A percentile compares a stretch with the other conserved stretches of the same genome.
phyloP scores from a whole-genome alignment of 2,329 filamentous ascomycete species.

The Geosmithia putterillii region DNA sequence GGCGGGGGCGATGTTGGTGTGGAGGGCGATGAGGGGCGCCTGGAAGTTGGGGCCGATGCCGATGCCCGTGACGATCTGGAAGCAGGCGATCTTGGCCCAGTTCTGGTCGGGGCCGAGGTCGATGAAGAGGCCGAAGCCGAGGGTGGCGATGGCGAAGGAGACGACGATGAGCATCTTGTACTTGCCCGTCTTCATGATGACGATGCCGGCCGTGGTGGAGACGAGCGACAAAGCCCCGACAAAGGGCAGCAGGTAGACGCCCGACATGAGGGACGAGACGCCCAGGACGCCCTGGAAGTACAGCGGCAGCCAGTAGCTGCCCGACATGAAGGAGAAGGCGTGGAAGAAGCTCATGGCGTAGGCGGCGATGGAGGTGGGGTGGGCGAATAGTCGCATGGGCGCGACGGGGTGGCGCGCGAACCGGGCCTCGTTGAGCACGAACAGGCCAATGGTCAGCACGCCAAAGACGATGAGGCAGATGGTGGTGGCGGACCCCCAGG shows the following conservation, averaged over 20 bases:
- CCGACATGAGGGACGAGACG: slow-evolving; percentile 55
- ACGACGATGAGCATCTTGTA: slow-evolving; percentile 49
- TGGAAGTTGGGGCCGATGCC: slow-evolving; percentile 61
- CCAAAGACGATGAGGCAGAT: slow-evolving; percentile 72
- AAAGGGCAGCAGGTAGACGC: slow-evolving; percentile 62
- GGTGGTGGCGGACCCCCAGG: slow-evolving; percentile 65
- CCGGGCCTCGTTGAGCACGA: slow-evolving; percentile 61
- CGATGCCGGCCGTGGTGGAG: slow-evolving; percentile 43
- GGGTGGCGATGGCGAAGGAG: slow-evolving; percentile 44
- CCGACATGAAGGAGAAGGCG: slow-evolving; percentile 65
- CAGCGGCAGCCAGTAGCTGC: slow-evolving; percentile 69
- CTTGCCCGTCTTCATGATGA: slow-evolving; percentile 51
- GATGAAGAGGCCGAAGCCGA: slow-evolving; percentile 54
- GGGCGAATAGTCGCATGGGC: slow-evolving; percentile 58
- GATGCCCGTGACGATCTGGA: slow-evolving; percentile 50
- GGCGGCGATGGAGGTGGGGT: slow-evolving; percentile 51
- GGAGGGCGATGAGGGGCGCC: slow-evolving; percentile 54
- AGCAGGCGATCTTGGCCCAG: slow-evolving; percentile 45
- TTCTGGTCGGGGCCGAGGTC: slow-evolving; percentile 43
- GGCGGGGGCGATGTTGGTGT: slow-evolving; percentile 45
- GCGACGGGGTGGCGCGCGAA: slow-evolving; percentile 68
- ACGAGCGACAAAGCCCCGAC: slow-evolving; percentile 54
- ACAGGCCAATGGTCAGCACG: slow-evolving; percentile 46
- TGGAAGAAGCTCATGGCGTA: slow-evolving; percentile 60
- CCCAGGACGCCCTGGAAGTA: slow-evolving; percentile 73